phyloP scores from a whole-genome alignment of 2,329 filamentous ascomycete genomes.

The Alternaria infectoria region DNA sequence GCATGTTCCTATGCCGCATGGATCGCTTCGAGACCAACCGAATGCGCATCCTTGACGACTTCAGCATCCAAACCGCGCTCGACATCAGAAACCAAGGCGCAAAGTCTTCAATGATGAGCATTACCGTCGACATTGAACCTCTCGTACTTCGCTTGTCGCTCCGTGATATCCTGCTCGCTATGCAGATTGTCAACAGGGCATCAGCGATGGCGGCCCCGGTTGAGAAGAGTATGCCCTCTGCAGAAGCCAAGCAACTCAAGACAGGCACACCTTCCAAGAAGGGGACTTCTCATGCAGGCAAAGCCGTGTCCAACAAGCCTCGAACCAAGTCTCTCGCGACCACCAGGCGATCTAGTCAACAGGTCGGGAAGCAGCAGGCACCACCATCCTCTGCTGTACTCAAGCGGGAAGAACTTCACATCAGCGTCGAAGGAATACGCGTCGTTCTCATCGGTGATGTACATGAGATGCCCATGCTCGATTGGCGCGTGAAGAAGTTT shows the following conservation, averaged over 20 bases:
- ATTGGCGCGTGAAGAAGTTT: constrained; percentile 92
- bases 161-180: constrained; percentile 89
- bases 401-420: constrained; percentile 80
- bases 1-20: constrained; percentile 99
- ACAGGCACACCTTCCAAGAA: constrained; percentile 57
- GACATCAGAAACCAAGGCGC: constrained; percentile 71
- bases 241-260: constrained; percentile 62
- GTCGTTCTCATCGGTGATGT: constrained; percentile 94
- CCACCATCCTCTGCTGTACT: constrained; percentile 62
- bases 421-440: constrained; percentile 84
- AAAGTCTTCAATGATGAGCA: constrained; percentile 71
- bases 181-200: constrained; percentile 90
- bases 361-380: constrained; percentile 63
- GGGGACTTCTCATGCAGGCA: constrained; percentile 56
- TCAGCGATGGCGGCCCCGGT: constrained; percentile 77
- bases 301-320: constrained; percentile 54
- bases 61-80: constrained; percentile 88
- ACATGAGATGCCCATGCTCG: constrained; percentile 93
- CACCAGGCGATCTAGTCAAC: constrained; percentile 52
- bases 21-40: constrained; percentile 92
- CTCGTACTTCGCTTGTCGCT: constrained; percentile 88
- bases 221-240: constrained; percentile 54
- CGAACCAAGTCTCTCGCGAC: constrained; percentile 56
- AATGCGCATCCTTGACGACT: constrained; percentile 93
- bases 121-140: constrained; percentile 88